Conservation (phyloP, 169 alveolate species). For the Babesia gibsoni region DNA sequence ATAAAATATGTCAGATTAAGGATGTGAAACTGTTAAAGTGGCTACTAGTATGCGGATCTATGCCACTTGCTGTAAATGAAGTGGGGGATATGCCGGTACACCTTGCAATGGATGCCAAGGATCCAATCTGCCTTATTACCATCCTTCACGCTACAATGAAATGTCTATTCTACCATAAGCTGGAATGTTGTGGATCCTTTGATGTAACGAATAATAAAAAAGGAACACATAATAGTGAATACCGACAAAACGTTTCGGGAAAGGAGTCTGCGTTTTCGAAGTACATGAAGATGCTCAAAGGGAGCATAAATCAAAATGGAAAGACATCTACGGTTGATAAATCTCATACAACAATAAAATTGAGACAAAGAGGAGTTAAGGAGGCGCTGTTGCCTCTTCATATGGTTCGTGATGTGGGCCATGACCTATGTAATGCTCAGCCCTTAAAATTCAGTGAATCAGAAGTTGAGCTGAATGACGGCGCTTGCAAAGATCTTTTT, state of each 20-base stretch:
- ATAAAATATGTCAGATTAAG: constrained; percentile 43
- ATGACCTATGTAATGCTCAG: no score
- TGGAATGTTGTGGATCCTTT: no score
- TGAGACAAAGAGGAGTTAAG: no score
- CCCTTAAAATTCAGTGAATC: no score
- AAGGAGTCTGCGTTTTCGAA: neutral
- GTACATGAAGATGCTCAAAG: constrained; percentile 1
- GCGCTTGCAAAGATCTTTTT: constrained; percentile 4
- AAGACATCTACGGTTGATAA: no score
- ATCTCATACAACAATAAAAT: no score
- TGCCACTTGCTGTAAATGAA: constrained; percentile 60
- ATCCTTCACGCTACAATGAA: constrained; percentile 45
- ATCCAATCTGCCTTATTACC: constrained; percentile 46
- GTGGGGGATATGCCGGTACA: constrained; percentile 67
- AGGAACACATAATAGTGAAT: no score
- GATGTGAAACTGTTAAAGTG: constrained; percentile 22
- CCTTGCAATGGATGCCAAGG: constrained; percentile 49
- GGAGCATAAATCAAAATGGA: no score
- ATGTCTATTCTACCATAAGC: constrained; percentile 19
- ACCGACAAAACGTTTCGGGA: no score
- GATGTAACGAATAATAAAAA: neutral
- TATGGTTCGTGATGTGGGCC: no score
- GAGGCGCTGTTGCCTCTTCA: no score
- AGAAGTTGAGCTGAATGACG: no score
- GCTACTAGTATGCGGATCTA: constrained; percentile 38